Percentiles rank a stretch among this genome's conserved stretches.
Conservation (phyloP, 2,329 filamentous ascomycete genomes). For the Thielaviopsis punctulata region DNA sequence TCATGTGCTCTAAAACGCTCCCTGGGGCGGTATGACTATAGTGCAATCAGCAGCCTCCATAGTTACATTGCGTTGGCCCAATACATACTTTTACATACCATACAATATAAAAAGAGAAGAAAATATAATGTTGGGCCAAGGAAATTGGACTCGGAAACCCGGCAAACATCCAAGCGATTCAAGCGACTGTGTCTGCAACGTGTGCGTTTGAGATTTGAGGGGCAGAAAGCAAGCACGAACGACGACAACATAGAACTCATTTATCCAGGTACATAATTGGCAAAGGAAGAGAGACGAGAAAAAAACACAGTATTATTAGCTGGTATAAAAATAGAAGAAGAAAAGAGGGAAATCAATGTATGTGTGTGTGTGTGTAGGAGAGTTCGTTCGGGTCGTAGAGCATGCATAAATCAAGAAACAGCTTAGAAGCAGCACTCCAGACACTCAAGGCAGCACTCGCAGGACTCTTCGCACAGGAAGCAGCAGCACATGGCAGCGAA, state of each 20-base stretch:
- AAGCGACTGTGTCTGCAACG: not conserved
- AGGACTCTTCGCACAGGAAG: conserved; percentile 27
- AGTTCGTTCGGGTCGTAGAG: not conserved
- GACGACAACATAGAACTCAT: not conserved
- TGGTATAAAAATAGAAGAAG: too few relatives aligned
- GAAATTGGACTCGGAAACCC: not conserved
- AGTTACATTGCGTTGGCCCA: too few relatives aligned
- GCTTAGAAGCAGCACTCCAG: conserved; percentile 23
- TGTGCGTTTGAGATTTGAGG: not conserved
- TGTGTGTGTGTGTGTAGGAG: not conserved
- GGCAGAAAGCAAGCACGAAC: not conserved
- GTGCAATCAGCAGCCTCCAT: too few relatives aligned
- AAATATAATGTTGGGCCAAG: not conserved
- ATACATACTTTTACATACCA: not conserved
- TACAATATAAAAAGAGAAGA: not conserved
- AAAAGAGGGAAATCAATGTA: not conserved
- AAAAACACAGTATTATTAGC: not conserved
- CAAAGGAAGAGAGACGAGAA: not conserved
- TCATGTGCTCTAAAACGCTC: not conserved
- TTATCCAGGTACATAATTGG: too few relatives aligned
- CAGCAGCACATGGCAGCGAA: conserved; percentile 28
- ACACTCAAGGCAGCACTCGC: conserved; percentile 27
- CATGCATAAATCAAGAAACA: too few relatives aligned
- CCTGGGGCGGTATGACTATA: not conserved
- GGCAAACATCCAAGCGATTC: not conserved